phyloP scores from a whole-genome alignment of 2,329 filamentous ascomycete genomes.

The Xylariaceae sp. region DNA sequence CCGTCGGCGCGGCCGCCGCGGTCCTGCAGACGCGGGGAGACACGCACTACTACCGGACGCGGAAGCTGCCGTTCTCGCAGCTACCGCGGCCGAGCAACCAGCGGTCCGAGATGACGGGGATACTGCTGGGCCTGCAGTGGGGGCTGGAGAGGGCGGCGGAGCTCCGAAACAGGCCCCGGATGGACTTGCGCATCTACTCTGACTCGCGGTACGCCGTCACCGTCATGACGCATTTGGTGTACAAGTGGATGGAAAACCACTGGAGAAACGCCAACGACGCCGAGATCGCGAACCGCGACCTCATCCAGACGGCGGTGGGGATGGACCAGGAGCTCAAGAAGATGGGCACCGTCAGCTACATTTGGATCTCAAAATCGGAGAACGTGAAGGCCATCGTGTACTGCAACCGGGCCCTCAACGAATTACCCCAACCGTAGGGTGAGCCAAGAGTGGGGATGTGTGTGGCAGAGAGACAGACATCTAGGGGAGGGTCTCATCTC shows the following conservation, averaged over 20 bases:
- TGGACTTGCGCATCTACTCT: conserved; percentile 27
- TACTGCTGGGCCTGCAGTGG: conserved; percentile 9
- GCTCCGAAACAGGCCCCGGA: conserved; percentile 12
- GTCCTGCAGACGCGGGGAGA: too few relatives aligned
- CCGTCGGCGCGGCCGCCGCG: too few relatives aligned
- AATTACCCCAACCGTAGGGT: too few relatives aligned
- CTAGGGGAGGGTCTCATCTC: too few relatives aligned
- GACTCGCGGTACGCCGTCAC: conserved; percentile 31
- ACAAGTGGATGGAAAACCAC: conserved; percentile 28
- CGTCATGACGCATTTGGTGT: conserved; percentile 27
- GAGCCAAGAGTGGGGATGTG: too few relatives aligned
- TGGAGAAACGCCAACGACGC: conserved; percentile 25
- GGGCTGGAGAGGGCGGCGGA: conserved; percentile 29
- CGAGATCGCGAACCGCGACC: conserved; percentile 27
- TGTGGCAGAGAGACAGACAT: too few relatives aligned
- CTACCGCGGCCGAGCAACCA: conserved; percentile 2
- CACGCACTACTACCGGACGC: not conserved
- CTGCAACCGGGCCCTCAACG: not conserved
- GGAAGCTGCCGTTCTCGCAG: not conserved
- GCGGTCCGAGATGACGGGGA: conserved; percentile 4
- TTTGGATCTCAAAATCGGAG: not conserved
- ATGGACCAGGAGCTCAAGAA: not conserved
- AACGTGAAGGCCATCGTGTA: not conserved
- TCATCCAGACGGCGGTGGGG: conserved; percentile 16
- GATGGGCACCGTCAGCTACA: not conserved